Evolutionary conservation across 208 protist genomes (phyloP).

Genomic region (Strigomonas oncopelti): DNA sequence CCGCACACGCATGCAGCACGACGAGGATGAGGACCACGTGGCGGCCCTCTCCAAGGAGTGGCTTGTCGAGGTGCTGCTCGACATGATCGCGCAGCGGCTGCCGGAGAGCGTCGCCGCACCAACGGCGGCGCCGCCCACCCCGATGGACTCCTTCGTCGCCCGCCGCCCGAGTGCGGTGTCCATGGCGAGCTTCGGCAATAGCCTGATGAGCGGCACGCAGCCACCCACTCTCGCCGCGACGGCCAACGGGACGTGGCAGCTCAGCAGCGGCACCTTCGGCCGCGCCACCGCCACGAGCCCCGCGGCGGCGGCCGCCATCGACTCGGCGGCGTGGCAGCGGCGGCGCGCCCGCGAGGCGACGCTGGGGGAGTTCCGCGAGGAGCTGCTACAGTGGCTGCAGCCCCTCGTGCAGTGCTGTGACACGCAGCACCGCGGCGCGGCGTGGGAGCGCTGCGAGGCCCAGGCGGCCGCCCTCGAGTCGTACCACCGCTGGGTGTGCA

Average conservation of each 20-base stretch:
- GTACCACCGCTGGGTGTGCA: conserved; percentile 29
- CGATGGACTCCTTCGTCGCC: neutral
- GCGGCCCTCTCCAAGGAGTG: conserved; percentile 57
- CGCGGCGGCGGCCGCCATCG: neutral
- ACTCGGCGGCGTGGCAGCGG: conserved; percentile 2
- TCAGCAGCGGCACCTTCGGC: neutral
- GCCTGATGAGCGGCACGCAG: neutral
- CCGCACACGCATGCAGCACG: neutral
- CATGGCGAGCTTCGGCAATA: neutral
- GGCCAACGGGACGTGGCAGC: neutral
- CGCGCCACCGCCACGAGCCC: neutral
- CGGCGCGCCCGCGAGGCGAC: conserved; percentile 18
- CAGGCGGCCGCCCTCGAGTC: conserved; percentile 34
- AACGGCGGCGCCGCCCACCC: neutral
- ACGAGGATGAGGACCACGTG: conserved; percentile 31
- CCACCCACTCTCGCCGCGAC: neutral
- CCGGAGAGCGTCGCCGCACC: neutral
- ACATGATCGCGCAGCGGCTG: conserved; percentile 16
- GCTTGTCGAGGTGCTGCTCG: conserved; percentile 45
- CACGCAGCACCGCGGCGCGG: conserved; percentile 3
- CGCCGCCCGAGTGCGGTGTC: neutral
- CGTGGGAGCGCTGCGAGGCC: conserved; percentile 33
- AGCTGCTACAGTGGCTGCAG: conserved; percentile 37
- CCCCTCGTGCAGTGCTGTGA: conserved; percentile 35
- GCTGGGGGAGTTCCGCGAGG: conserved; percentile 24